Percentiles rank a stretch among this genome's conserved stretches.
These are phyloP conservation scores for Colletotrichum lupini DNA, from an alignment of 2,329 filamentous ascomycete species.

Conservation along the genomic window DNA sequence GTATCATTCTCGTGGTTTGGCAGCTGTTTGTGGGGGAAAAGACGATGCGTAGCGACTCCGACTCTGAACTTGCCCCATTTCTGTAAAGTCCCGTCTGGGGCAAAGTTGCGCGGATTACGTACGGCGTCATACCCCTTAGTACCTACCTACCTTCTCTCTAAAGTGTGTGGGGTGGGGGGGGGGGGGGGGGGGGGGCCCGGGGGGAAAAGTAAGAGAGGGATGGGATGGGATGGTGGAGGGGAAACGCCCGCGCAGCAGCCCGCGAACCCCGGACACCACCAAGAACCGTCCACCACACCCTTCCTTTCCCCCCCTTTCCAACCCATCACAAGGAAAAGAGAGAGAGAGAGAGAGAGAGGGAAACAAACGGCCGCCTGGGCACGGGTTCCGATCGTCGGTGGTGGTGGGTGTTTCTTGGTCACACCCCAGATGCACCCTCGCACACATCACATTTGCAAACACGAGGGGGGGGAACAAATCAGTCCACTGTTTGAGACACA, in stretches of 20 bases:
- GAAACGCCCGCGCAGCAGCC: not conserved
- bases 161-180: not conserved
- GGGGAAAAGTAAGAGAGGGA: not conserved
- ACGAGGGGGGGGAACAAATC: not conserved
- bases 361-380: constrained; percentile 7
- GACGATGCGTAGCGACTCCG: too few relatives aligned
- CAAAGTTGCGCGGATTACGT: constrained; percentile 19
- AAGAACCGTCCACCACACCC: not conserved
- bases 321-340: not conserved
- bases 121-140: not conserved
- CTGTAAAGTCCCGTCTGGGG: not conserved
- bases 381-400: constrained; percentile 10
- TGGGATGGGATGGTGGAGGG: not conserved
- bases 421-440: not conserved
- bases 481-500: not conserved
- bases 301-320: not conserved
- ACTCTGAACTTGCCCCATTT: not conserved
- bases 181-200: too few relatives aligned
- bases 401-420: not conserved
- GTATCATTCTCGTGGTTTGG: too few relatives aligned
- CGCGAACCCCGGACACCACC: not conserved
- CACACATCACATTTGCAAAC: not conserved
- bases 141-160: too few relatives aligned
- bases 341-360: not conserved
- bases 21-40: too few relatives aligned